These are phyloP conservation scores for Fusarium proliferatum DNA, from an alignment of 2,329 filamentous ascomycete species.

Conservation along the genomic window DNA sequence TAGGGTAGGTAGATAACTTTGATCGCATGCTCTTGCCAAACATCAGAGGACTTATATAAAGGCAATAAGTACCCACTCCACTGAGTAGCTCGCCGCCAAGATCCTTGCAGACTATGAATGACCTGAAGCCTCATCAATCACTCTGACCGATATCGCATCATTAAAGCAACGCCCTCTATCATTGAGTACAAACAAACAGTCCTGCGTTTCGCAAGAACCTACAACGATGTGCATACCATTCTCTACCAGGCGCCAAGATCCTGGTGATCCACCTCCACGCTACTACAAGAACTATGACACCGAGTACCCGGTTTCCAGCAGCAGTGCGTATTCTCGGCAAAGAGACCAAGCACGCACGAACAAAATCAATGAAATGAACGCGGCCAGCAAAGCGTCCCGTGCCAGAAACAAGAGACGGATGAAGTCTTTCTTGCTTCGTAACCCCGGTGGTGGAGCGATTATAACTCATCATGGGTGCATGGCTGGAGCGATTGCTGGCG, in stretches of 20 bases:
- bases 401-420: not conserved
- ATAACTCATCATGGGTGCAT: not conserved
- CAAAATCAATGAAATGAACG: not conserved
- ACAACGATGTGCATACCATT: not conserved
- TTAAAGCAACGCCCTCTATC: not conserved
- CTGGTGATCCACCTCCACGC: not conserved
- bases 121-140: not conserved
- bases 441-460: not conserved
- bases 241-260: not conserved
- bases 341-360: not conserved
- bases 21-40: not conserved
- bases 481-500: not conserved
- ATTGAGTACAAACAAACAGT: not conserved
- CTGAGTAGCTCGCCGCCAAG: not conserved
- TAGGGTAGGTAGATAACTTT: no score
- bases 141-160: not conserved
- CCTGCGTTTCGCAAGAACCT: not conserved
- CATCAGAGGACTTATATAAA: not conserved
- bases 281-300: not conserved
- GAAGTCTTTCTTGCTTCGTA: not conserved
- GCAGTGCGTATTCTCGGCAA: not conserved
- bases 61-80: not conserved
- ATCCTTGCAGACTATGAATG: not conserved
- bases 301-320: not conserved
- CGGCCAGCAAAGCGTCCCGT: not conserved